Evolutionary conservation across 75 land plant species (phyloP).

Genomic region (Picea sitchensis): DNA sequence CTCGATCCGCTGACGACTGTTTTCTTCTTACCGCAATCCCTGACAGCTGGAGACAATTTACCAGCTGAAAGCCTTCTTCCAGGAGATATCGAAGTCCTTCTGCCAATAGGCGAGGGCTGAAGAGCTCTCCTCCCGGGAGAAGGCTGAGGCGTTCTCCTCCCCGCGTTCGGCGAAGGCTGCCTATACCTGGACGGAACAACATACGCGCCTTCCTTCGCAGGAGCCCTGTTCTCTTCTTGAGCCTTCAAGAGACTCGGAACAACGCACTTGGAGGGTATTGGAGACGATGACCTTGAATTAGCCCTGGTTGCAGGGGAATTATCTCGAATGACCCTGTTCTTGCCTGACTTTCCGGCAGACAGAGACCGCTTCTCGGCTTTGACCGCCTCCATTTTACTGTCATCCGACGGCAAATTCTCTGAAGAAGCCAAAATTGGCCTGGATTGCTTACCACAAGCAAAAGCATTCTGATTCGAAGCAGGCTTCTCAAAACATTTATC

Average conservation of each 20-base stretch:
- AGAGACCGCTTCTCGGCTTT: conserved; percentile 23
- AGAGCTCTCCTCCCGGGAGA: conserved; percentile 28
- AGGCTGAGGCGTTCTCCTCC: conserved; percentile 41
- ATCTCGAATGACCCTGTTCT: conserved; percentile 21
- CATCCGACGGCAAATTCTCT: not conserved
- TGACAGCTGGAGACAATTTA: too few species aligned
- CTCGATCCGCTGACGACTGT: conserved; percentile 48
- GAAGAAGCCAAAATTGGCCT: conserved; percentile 1
- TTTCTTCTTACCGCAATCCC: not conserved
- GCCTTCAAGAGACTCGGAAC: conserved; percentile 51
- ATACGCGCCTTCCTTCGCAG: conserved; percentile 45
- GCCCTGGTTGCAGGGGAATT: not conserved
- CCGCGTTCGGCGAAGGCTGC: conserved; percentile 66
- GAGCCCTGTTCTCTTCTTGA: conserved; percentile 43
- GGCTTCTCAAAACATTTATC: not conserved
- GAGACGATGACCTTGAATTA: conserved; percentile 39
- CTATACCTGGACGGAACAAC: conserved; percentile 79
- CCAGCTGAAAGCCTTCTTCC: conserved; percentile 17
- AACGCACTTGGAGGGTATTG: conserved; percentile 64
- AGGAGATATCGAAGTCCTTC: conserved; percentile 43
- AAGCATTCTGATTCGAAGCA: not conserved
- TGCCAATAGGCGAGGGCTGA: conserved; percentile 15
- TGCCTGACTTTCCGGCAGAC: conserved; percentile 22
- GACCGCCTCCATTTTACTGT: conserved; percentile 15
- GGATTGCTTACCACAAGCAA: not conserved